Percentiles rank a stretch among this genome's conserved stretches.
These are phyloP conservation scores for Pseudognaphalium luteoalbum DNA, from an alignment of 129 eudicot species.

Conservation along the genomic window DNA sequence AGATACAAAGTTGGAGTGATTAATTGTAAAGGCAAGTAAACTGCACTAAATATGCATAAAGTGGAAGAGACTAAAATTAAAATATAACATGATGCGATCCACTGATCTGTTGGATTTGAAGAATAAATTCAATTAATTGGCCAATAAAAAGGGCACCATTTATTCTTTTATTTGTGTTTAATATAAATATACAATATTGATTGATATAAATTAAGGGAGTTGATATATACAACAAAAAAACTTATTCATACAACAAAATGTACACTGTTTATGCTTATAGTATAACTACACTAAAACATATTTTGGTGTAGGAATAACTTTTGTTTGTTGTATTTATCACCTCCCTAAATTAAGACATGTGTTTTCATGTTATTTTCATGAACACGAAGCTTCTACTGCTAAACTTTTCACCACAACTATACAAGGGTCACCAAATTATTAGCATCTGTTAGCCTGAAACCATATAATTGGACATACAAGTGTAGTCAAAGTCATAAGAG, in stretches of 20 bases:
- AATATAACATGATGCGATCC: too few species aligned
- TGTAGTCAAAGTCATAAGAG: conserved; percentile 19
- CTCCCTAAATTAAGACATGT: background rate
- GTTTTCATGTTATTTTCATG: background rate
- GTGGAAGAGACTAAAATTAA: background rate
- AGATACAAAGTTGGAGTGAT: too few species aligned
- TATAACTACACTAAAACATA: too few species aligned
- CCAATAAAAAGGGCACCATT: background rate
- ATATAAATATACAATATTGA: background rate
- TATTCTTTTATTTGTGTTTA: background rate
- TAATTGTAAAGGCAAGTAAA: background rate
- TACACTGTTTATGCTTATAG: too few species aligned
- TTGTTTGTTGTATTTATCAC: too few species aligned
- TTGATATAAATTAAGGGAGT: too few species aligned
- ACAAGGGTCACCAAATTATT: conserved; percentile 74
- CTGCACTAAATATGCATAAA: background rate
- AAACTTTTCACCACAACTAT: conserved; percentile 60
- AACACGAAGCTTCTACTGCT: conserved; percentile 81
- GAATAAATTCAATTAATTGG: background rate
- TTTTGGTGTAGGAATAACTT: too few species aligned
- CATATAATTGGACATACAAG: background rate
- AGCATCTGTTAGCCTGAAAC: background rate
- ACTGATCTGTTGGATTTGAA: background rate
- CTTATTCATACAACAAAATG: too few species aligned
- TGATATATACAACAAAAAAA: too few species aligned